A percentile compares a stretch with the other conserved stretches of the same genome.
Conservation (phyloP, 2,329 filamentous ascomycete species). For the Aspergillus arachidicola region DNA sequence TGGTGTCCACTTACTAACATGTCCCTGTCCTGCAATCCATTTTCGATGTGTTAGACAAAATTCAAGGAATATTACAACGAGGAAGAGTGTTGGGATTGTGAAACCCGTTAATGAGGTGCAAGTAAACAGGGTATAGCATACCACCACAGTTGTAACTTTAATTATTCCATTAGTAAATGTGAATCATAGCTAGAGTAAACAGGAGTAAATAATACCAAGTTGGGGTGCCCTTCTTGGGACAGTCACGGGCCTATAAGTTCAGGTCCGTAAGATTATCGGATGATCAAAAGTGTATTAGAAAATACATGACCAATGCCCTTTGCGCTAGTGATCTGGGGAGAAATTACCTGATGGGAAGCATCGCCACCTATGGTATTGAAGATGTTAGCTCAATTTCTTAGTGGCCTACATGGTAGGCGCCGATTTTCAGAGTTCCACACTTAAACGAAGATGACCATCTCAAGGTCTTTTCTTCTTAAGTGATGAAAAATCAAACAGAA, state of each 20-base stretch:
- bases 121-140: conserved; percentile 48
- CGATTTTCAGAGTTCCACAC: background rate
- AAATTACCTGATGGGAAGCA: conserved; percentile 71
- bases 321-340: conserved; percentile 4
- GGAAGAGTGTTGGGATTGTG: background rate
- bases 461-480: background rate
- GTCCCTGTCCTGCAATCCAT: conserved; percentile 59
- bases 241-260: conserved; percentile 70
- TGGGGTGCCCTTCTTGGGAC: conserved; percentile 79
- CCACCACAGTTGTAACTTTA: conserved; percentile 78
- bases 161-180: conserved; percentile 12
- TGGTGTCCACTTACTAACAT: conserved; percentile 67
- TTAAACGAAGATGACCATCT: background rate
- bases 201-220: conserved; percentile 66
- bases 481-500: background rate
- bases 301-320: background rate
- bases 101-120: background rate
- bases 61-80: conserved; percentile 2
- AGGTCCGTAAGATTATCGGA: conserved; percentile 25
- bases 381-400: conserved; percentile 3
- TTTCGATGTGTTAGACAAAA: conserved; percentile 20
- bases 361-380: conserved; percentile 62
- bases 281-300: background rate
- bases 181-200: background rate
- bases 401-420: background rate